Conservation (phyloP, 257 asterid genomes). For the Solanum sparsipilum region DNA sequence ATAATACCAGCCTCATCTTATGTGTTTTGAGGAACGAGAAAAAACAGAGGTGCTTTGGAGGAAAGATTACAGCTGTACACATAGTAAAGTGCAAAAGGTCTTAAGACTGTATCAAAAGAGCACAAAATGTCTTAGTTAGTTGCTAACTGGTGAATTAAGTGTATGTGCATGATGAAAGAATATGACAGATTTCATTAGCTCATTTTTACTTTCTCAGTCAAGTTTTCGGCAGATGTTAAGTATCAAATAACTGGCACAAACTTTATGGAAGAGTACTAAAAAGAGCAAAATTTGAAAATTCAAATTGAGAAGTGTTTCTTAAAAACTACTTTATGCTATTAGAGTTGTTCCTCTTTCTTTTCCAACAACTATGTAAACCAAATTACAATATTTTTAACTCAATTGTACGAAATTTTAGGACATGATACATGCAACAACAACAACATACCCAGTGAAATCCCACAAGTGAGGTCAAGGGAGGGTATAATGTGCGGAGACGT, state of each 20-base stretch:
- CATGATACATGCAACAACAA: not conserved
- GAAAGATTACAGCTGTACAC: not conserved
- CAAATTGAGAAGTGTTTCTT: not conserved
- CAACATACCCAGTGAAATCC: not conserved
- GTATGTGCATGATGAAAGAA: not conserved
- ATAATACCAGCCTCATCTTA: not conserved
- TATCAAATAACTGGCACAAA: not conserved
- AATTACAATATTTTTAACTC: not conserved
- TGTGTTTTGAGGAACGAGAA: not conserved
- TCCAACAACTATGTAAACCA: not conserved
- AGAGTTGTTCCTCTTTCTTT: not conserved
- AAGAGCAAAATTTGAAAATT: not conserved
- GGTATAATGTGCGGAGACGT: not conserved
- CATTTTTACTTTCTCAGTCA: not conserved
- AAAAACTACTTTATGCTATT: not conserved
- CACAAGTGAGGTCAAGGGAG: not conserved
- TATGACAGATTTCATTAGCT: not conserved
- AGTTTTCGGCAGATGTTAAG: not conserved
- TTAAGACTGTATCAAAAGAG: not conserved
- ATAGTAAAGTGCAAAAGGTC: not conserved
- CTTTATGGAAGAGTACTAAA: not conserved
- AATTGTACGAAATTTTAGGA: not conserved
- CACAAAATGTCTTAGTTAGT: not conserved
- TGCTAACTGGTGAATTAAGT: not conserved
- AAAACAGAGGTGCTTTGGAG: not conserved